Conservation (phyloP, 495 filamentous ascomycete species). For the Aspergillus ellipticus region DNA sequence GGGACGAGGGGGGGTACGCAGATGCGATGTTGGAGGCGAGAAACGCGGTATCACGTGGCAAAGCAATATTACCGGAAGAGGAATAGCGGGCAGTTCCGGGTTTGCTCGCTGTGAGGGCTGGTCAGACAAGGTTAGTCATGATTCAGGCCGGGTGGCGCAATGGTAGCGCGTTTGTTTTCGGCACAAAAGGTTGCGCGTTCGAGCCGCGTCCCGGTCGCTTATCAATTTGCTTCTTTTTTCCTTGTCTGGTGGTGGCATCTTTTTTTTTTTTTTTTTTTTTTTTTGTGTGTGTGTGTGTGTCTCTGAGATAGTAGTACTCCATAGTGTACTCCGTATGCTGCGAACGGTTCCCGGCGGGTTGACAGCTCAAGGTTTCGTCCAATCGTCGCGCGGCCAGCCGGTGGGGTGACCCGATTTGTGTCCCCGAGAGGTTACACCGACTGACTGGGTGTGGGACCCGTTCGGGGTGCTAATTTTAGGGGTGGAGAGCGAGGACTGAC, state of each 20-base stretch:
- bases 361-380: too few species aligned
- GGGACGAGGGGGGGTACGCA: background rate
- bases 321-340: too few species aligned
- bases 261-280: background rate
- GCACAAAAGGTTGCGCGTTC: slow-evolving; percentile 16
- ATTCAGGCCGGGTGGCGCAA: slow-evolving; percentile 10
- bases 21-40: background rate
- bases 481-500: too few species aligned
- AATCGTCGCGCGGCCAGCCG: too few species aligned
- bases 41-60: slow-evolving; percentile 31
- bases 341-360: too few species aligned
- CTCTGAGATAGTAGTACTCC: too few species aligned
- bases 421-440: too few species aligned
- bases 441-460: too few species aligned
- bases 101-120: background rate
- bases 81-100: slow-evolving; percentile 5
- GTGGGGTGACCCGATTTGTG: too few species aligned
- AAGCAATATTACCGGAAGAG: slow-evolving; percentile 11
- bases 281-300: too few species aligned
- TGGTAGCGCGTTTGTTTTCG: slow-evolving; percentile 16
- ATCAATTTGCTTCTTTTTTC: background rate
- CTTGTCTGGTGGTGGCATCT: too few species aligned
- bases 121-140: background rate
- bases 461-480: background rate
- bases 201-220: slow-evolving; percentile 11